A percentile compares a stretch with the other conserved stretches of the same genome.
Evolutionary conservation across 305 asterid genomes (phyloP).

Genomic region (Salvia sclarea): DNA sequence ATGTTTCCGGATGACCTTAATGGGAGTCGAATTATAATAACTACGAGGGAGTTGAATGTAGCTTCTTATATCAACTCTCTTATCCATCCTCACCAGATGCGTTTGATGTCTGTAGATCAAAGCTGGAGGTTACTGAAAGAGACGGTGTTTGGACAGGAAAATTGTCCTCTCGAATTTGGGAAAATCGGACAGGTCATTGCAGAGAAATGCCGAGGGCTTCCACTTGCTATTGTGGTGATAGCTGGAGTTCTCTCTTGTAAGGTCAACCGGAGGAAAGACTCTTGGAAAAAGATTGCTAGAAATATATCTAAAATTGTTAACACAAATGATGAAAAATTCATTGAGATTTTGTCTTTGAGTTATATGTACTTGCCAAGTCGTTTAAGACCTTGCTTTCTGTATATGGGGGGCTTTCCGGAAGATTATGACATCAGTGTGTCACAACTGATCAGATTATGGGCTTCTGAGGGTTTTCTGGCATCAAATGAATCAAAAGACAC

Average conservation of each 20-base stretch:
- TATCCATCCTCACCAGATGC: not conserved
- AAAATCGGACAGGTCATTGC: not conserved
- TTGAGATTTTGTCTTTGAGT: slow-evolving; percentile 11
- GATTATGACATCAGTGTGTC: not conserved
- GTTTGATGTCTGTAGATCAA: not conserved
- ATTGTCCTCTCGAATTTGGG: not conserved
- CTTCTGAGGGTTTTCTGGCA: not conserved
- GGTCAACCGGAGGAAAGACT: not conserved
- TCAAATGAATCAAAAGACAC: not conserved
- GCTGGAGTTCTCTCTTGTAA: slow-evolving; percentile 11
- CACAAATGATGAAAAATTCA: not conserved
- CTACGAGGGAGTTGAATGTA: slow-evolving; percentile 1
- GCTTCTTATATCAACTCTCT: not conserved
- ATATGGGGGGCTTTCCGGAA: slow-evolving; percentile 19
- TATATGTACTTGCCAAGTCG: not conserved
- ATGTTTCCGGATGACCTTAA: slow-evolving; percentile 10
- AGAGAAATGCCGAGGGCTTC: slow-evolving; percentile 16
- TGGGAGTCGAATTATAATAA: slow-evolving; percentile 24
- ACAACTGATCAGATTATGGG: slow-evolving; percentile 9
- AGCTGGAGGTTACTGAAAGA: slow-evolving; percentile 7
- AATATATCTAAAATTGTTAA: not conserved
- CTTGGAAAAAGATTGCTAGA: slow-evolving; percentile 8
- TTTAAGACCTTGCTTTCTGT: slow-evolving; percentile 20
- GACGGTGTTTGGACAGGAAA: slow-evolving; percentile 2
- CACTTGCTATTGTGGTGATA: slow-evolving; percentile 24